Conservation (phyloP, 495 filamentous ascomycete species). For the Neurospora sp. region DNA sequence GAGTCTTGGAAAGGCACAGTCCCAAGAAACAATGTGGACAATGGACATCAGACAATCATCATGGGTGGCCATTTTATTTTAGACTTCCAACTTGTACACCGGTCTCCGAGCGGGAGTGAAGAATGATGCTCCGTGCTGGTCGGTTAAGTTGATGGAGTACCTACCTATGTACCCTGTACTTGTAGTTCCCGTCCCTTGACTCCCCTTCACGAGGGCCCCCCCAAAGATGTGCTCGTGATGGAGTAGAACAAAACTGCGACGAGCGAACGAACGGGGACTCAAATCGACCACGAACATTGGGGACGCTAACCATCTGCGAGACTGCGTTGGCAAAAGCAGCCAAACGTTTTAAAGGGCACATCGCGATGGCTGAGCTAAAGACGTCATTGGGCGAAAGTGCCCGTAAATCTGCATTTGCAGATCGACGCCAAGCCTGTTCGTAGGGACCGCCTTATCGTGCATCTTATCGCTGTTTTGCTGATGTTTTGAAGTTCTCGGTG, state of each 20-base stretch:
- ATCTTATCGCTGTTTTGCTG: not conserved
- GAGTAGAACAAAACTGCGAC: not conserved
- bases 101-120: not conserved
- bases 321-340: not conserved
- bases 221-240: not conserved
- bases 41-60: not conserved
- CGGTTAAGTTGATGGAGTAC: not conserved
- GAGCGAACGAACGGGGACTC: not conserved
- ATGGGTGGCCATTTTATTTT: not conserved
- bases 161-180: too few relatives aligned
- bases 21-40: not conserved
- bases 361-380: not conserved
- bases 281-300: not conserved
- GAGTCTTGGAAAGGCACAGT: not conserved
- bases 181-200: not conserved
- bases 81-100: not conserved
- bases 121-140: not conserved
- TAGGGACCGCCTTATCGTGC: not conserved
- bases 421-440: not conserved
- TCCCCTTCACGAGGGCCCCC: not conserved
- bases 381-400: not conserved
- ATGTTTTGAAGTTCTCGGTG: not conserved
- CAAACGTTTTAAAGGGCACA: not conserved
- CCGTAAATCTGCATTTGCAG: not conserved
- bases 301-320: not conserved